Base-by-base conservation (phyloP, 2,329 filamentous ascomycete genomes). In the Botrytis porri region DNA sequence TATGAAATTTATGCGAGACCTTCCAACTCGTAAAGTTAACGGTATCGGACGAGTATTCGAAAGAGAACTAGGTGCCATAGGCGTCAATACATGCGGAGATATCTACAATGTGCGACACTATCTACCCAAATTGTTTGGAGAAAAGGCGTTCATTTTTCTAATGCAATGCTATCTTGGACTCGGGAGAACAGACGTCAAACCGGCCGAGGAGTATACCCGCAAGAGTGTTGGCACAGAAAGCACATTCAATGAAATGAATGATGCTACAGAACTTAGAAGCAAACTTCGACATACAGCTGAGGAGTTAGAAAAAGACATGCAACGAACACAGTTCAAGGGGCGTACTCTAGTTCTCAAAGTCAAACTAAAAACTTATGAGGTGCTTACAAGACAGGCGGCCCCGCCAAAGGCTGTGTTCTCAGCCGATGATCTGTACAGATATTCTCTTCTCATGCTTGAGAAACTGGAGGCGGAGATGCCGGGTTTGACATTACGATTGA, bases 191-290 rank as follows among this genome's bases (percentile, higher is more conserved):
- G 89, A 88, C 60, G 88, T 98, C 6, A 92, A 95, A 74, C 95
- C 95, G 0, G 92, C 93, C 0, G 94, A 97, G 78, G 94, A 95
- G 73, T 94, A 94, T 77, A 94, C 97, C 80, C 89, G 96, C 25
- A 98, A 98, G 81, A 97, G 93, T 76, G 92, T 98, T 1, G 95
- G 96, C 29, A 98, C 95, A 0, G 96, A 99, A 82, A 92, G 92
- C 75, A 98, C 95, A 0, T 99, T 99, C 78, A 85, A 88, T 57
- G 95, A 98, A 66, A 89, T 97, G 79, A 88, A 88, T 2, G 90
- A 91, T 70, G 88, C 90, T 22, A 82, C 83, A 0, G 88, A 91
- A 73, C 84, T 98, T 5, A 87, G 92, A 32, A 89, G 91, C 25
- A 97, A 97, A 80, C 86, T 99, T 9, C 87, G 89, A n/a, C 87